Conservation (phyloP, 345 rosid species). For the Brassica nigra region DNA sequence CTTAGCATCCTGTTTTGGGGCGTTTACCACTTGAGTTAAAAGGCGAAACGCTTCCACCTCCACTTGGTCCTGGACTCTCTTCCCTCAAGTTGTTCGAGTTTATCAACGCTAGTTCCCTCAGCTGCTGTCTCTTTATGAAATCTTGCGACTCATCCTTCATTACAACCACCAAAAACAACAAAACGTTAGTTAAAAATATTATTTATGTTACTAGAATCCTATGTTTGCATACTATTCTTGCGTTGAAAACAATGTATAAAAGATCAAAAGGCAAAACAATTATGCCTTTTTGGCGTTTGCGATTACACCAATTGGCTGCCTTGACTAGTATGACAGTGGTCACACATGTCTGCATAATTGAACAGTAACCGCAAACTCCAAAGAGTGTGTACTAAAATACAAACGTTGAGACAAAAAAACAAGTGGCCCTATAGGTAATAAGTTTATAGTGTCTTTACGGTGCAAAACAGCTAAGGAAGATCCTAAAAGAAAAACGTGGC, state of each 20-base stretch:
- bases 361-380: constrained; percentile 36
- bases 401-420: constrained; percentile 22
- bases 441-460: constrained; percentile 14
- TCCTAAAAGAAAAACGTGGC: constrained; percentile 30
- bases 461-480: constrained; percentile 22
- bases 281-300: constrained; percentile 24
- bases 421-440: constrained; percentile 28
- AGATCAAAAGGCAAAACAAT: constrained; percentile 10
- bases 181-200: not conserved
- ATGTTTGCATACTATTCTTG: not conserved
- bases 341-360: constrained; percentile 38
- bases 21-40: constrained; percentile 98
- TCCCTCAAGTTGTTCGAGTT: constrained; percentile 92
- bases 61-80: constrained; percentile 96
- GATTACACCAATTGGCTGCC: constrained; percentile 5
- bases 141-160: constrained; percentile 95
- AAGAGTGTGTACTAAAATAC: constrained; percentile 26
- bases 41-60: constrained; percentile 73
- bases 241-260: not conserved
- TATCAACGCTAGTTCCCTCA: constrained; percentile 89
- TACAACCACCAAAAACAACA: not conserved
- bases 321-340: constrained; percentile 31
- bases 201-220: not conserved
- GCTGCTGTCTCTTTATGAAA: constrained; percentile 91
- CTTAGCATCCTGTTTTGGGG: constrained; percentile 85